phyloP scores from a whole-genome alignment of 2,329 filamentous ascomycete species.

The Penicillium sp. region DNA sequence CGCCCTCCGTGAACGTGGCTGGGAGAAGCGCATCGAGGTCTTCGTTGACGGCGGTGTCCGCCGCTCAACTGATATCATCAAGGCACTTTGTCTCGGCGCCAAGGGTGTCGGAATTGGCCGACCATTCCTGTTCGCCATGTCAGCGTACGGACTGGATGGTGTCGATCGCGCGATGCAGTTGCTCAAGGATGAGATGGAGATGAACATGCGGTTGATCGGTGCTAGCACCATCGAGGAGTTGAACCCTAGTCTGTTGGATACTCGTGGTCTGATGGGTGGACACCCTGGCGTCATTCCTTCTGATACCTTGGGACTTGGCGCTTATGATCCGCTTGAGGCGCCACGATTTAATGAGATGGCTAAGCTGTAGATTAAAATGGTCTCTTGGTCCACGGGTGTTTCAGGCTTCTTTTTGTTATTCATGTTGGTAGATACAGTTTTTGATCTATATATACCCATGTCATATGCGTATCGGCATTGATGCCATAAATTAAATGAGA shows the following conservation, averaged over 20 bases:
- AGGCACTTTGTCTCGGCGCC: slow-evolving; percentile 89
- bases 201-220: slow-evolving; percentile 96
- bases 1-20: slow-evolving; percentile 69
- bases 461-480: slow-evolving; percentile 2
- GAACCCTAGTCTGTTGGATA: slow-evolving; percentile 77
- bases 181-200: slow-evolving; percentile 94
- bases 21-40: slow-evolving; percentile 77
- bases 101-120: slow-evolving; percentile 90
- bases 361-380: slow-evolving; percentile 34
- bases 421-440: neutral
- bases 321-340: slow-evolving; percentile 56
- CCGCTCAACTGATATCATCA: slow-evolving; percentile 89
- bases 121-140: slow-evolving; percentile 96
- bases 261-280: slow-evolving; percentile 61
- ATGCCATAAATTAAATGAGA: neutral
- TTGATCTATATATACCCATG: slow-evolving; percentile 4
- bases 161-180: slow-evolving; percentile 92
- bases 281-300: slow-evolving; percentile 60
- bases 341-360: slow-evolving; percentile 52
- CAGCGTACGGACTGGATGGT: slow-evolving; percentile 80
- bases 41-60: slow-evolving; percentile 90
- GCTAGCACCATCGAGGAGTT: slow-evolving; percentile 72
- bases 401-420: neutral
- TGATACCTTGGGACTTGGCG: slow-evolving; percentile 60
- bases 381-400: neutral